These are phyloP conservation scores for Bremia lactucae DNA, from an alignment of 352 stramenopile species.

Conservation along the genomic window DNA sequence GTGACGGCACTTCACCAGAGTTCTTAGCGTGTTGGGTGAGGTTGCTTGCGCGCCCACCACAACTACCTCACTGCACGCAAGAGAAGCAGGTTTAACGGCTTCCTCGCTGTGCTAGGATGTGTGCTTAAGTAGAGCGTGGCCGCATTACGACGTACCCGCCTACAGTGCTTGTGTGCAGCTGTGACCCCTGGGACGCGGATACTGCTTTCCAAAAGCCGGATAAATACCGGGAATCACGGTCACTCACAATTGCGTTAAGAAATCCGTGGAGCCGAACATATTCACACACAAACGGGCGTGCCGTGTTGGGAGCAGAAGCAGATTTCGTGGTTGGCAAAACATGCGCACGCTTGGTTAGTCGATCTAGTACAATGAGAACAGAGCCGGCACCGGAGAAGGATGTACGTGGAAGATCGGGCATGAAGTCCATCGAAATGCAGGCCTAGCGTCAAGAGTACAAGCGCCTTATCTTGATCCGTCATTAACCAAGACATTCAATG, in stretches of 20 bases:
- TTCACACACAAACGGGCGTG: background rate
- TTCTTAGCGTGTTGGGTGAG: too few relatives aligned
- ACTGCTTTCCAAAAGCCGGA: background rate
- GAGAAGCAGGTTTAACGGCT: too few relatives aligned
- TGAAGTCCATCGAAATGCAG: constrained; percentile 1
- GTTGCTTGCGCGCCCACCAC: too few relatives aligned
- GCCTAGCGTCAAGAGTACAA: too few relatives aligned
- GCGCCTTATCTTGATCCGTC: too few relatives aligned
- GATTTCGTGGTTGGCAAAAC: background rate
- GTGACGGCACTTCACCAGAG: too few relatives aligned
- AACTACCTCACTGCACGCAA: too few relatives aligned
- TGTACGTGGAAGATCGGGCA: background rate
- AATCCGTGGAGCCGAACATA: background rate
- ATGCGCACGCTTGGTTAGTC: constrained; percentile 4
- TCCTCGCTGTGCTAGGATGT: too few relatives aligned
- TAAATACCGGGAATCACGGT: background rate
- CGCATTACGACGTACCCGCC: too few relatives aligned
- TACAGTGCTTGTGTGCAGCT: background rate
- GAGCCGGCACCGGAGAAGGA: background rate
- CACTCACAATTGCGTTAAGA: background rate
- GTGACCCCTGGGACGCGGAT: background rate
- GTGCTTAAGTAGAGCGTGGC: too few relatives aligned
- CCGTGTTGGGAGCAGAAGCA: background rate
- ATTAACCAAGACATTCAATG: too few relatives aligned
- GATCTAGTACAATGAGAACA: constrained; percentile 8